Evolutionary conservation across 345 rosid species (phyloP), one percentile per base, ranked within the genome.

Genomic region (Gossypioides kirkii): DNA sequence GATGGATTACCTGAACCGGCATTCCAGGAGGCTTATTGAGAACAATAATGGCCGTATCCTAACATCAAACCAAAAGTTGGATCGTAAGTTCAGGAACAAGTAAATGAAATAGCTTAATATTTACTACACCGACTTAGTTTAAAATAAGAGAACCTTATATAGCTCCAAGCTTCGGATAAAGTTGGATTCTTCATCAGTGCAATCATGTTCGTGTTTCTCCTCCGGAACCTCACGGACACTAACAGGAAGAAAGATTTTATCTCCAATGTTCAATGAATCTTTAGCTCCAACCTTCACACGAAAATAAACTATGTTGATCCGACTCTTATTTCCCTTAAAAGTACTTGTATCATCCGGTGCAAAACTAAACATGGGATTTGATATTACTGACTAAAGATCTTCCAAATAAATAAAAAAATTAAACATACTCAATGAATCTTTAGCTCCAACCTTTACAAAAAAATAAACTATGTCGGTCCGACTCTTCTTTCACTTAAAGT

Each of bases 11-110:
- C 86, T 95, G 98, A 80, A 92, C 99, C 58, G 98, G 90, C 89
- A 95, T 61, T 77, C 99, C 94, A 2, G 89, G 92, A 67, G 99
- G 98, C 62, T 92, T 95, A 77, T 95, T 91, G 79, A 95, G 59
- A 56, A 85, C 94, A 73, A 95, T 82, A 79, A 92, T 88, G 32
- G 90, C 80, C 2, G 88, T 71, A 81, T 95, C 99, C 99, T 92
- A 81, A 61, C 20, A 73, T 78, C 71, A 70, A 76, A 63, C 78
- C n/a, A 47, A 75, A 74, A 47, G 71, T 16, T 4, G 66, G 13
- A 53, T 69, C 68, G 72, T 71, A 72, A 3, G 71, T 72, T 54
- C 49, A 45, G 4, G 32, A 62, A 78, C 7, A 5, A 75, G 10
- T 50, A 38, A 50, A 78, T 3, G 9, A 74, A 3, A 61, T 47